Base-by-base conservation (phyloP, 345 rosid species). In the Microcos paniculata region DNA sequence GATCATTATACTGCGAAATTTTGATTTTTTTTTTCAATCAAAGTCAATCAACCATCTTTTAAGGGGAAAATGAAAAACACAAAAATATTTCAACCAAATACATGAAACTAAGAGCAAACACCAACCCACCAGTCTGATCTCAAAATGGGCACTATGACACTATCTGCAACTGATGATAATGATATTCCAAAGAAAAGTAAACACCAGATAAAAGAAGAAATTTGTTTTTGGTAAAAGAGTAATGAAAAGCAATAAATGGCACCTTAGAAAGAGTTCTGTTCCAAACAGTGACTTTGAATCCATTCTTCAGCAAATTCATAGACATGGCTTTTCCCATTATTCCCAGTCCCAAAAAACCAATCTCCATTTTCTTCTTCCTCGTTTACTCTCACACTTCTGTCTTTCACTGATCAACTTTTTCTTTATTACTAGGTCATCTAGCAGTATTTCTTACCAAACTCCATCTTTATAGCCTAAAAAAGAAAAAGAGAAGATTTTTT, bases 241-340 rank as follows among this genome's bases (percentile, higher is more conserved):
- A n/a, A 23, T 30, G 4, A 28, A 13, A 59, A 46, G 45, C 26
- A 2, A 52, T 14, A 23, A 16, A 69, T 2, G 35, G 66, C 72
- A 95, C 99, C 98, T 93, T 93, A 26, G 99, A 87, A 56, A 90
- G 91, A 30, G 97, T 95, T 56, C 98, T 85, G 89, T 95, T 95
- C 98, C 99, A 95, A 18, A 95, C 97, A 63, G 96, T 91, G 30
- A 95, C 98, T 59, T 90, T 95, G 86, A 93, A 93, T 48, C 98
- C 97, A 79, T 87, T 81, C 15, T 82, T 87, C 62, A 93, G 82
- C 85, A 95, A 82, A 85, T 93, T 95, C 87, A 89, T 77, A 33
- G 97, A 77, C 97, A 95, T 95, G 86, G 94, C 99, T 80, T 90
- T 93, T 48, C 99, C 99, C 99, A 95, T 95, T 66, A 95, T 95